These are phyloP conservation scores for Phytophthora ohioensis DNA, from an alignment of 352 stramenopile genomes.

Conservation along the genomic window DNA sequence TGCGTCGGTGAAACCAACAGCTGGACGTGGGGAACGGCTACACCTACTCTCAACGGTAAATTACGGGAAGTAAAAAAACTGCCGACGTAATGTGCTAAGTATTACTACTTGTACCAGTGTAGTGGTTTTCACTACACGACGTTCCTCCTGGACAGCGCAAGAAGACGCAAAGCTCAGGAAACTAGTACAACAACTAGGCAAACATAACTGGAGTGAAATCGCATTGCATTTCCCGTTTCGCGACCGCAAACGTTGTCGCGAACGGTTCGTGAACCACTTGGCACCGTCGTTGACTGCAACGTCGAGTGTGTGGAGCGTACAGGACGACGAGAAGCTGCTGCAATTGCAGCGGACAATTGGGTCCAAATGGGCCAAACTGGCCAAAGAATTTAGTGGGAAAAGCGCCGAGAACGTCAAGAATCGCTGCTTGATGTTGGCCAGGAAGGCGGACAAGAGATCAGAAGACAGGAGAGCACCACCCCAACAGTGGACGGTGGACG, in stretches of 20 bases:
- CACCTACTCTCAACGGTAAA: too few relatives aligned
- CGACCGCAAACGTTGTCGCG: conserved; percentile 75
- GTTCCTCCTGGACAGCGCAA: conserved; percentile 51
- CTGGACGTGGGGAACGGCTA: too few relatives aligned
- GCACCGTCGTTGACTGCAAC: conserved; percentile 39
- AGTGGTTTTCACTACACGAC: conserved; percentile 12
- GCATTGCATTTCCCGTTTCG: conserved; percentile 47
- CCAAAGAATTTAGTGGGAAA: conserved; percentile 36
- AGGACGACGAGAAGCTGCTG: conserved; percentile 57
- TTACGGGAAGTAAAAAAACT: too few relatives aligned
- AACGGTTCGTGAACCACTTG: conserved; percentile 81
- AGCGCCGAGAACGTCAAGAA: conserved; percentile 73
- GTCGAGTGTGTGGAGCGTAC: conserved; percentile 41
- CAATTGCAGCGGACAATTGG: conserved; percentile 41
- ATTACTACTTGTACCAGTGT: neutral
- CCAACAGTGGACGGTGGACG: conserved; percentile 33
- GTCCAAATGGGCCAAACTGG: conserved; percentile 51
- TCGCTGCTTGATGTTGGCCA: conserved; percentile 42
- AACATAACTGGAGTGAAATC: conserved; percentile 51
- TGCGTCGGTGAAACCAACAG: too few relatives aligned
- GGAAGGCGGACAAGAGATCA: conserved; percentile 12
- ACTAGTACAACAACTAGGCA: conserved; percentile 49
- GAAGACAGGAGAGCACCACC: conserved; percentile 11
- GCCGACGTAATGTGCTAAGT: too few relatives aligned
- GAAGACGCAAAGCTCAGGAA: conserved; percentile 57